Evolutionary conservation across 75 land plant genomes (phyloP), one percentile per base, ranked within the genome.

Genomic region (Pinus taeda): DNA sequence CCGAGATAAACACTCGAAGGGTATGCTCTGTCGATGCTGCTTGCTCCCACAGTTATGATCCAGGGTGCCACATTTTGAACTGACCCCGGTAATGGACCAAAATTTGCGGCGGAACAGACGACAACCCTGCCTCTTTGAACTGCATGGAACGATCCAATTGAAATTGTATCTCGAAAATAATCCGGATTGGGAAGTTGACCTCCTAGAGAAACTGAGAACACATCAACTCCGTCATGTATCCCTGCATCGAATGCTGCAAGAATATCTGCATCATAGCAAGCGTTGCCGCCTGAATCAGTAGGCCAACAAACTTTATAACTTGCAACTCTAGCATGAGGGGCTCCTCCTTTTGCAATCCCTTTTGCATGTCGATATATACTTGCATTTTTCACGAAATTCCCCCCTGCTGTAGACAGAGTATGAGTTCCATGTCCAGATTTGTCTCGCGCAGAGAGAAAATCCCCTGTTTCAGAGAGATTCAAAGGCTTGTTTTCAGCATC

Each of bases 301-400:
- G 80, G 76, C 99, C 99, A 97, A 79, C 99, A 97, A 3, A 97
- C 98, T 80, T 97, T 97, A 82, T 97, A 97, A 14, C 78, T 88
- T 13, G 99, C 95, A 29, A 97, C 45, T 9, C 99, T 73, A 0
- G 98, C 92, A 36, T 88, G 85, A 20, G 98, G 98, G 0, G 99
- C 94, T 20, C 90, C 87, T 3, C 94, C 94, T 72, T 87, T 89
- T 2, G 94, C 94, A 30, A 87, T 76, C 42, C 94, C 94, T 15
- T 82, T 6, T 2, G 94, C 94, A 61, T 87, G 89, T n/a, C 94
- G 91, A 12, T 29, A 58, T 88, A 92, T 81, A 65, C 81, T 87
- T 0, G 94, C 94, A 64, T 80, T 65, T 62, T 85, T 88, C 1
- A 81, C 78, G 62, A 83, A 61, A n/a, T 88, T 75, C 0, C 94